These are phyloP conservation scores for Metroxylon sagu DNA, from an alignment of 176 grass and related monocot species.

Conservation along the genomic window DNA sequence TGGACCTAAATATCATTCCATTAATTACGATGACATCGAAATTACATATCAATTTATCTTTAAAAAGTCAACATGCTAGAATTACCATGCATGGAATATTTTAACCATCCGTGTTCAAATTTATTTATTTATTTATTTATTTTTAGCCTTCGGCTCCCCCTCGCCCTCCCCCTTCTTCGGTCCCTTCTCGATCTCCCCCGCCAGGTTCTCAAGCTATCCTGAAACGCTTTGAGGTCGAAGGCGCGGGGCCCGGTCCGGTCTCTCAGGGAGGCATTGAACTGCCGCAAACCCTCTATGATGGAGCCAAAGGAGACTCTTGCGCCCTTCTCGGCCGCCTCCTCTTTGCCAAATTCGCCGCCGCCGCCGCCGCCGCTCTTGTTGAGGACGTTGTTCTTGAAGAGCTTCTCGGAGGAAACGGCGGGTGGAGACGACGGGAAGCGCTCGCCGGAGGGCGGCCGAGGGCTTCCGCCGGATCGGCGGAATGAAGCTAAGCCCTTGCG, in stretches of 20 bases:
- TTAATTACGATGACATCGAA: no score
- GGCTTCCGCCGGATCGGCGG: not conserved
- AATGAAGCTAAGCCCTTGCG: slow-evolving; percentile 25
- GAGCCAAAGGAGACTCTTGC: not conserved
- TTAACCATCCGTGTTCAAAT: no score
- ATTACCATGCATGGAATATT: no score
- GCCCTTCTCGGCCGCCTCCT: not conserved
- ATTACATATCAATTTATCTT: no score
- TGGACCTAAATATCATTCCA: no score
- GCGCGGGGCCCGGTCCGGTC: not conserved
- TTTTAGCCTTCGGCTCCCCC: not conserved
- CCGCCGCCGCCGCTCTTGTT: slow-evolving; percentile 5
- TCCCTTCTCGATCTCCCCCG: not conserved
- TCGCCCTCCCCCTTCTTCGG: slow-evolving; percentile 5
- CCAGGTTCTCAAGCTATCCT: slow-evolving; percentile 2
- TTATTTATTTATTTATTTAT: no score
- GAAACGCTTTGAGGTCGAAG: slow-evolving; percentile 4
- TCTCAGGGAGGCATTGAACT: slow-evolving; percentile 3
- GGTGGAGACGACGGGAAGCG: slow-evolving; percentile 3
- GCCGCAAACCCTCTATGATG: slow-evolving; percentile 19
- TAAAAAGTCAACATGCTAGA: no score
- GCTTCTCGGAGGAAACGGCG: slow-evolving; percentile 23
- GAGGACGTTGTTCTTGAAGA: slow-evolving; percentile 21
- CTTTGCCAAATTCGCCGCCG: not conserved
- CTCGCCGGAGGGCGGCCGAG: not conserved